Conservation (phyloP, 1,284 basidiomycete genomes). For the Ceratobasidium papillatum region DNA sequence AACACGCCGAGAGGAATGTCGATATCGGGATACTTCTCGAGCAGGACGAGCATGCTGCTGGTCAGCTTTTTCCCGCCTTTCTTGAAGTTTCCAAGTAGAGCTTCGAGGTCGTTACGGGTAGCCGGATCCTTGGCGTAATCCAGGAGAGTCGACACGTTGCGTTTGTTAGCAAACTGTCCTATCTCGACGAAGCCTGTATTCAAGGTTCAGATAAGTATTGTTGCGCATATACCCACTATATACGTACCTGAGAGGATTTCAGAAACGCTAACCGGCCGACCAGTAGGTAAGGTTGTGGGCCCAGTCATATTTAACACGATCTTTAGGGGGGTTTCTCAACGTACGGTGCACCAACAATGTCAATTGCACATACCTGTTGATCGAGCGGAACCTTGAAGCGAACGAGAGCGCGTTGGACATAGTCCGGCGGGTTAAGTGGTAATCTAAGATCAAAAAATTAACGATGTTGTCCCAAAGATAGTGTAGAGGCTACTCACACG, state of each 20-base stretch:
- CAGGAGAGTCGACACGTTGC: constrained; percentile 44
- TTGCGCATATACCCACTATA: constrained; percentile 53
- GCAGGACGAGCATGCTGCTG: constrained; percentile 56
- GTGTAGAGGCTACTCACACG: constrained; percentile 45
- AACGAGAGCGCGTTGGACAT: constrained; percentile 39
- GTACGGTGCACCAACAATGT: background rate
- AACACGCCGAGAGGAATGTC: constrained; percentile 55
- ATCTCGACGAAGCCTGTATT: constrained; percentile 47
- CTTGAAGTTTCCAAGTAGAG: constrained; percentile 52
- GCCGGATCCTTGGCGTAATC: constrained; percentile 41
- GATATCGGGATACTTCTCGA: constrained; percentile 56
- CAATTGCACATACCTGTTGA: constrained; percentile 52
- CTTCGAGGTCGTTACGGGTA: constrained; percentile 47
- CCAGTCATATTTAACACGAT: constrained; percentile 55
- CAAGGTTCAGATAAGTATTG: background rate
- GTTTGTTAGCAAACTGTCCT: constrained; percentile 47
- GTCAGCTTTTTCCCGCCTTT: constrained; percentile 51
- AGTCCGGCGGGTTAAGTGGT: constrained; percentile 41
- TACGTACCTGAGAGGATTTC: constrained; percentile 47
- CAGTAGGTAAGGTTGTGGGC: constrained; percentile 53
- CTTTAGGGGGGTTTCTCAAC: constrained; percentile 45
- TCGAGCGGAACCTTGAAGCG: constrained; percentile 49
- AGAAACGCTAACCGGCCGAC: background rate
- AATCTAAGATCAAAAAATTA: constrained; percentile 49
- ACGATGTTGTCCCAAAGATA: constrained; percentile 56